Percentiles rank a stretch among this genome's conserved stretches.
phyloP scores from a whole-genome alignment of 768 basidiomycete species.

The Zangia roseola region DNA sequence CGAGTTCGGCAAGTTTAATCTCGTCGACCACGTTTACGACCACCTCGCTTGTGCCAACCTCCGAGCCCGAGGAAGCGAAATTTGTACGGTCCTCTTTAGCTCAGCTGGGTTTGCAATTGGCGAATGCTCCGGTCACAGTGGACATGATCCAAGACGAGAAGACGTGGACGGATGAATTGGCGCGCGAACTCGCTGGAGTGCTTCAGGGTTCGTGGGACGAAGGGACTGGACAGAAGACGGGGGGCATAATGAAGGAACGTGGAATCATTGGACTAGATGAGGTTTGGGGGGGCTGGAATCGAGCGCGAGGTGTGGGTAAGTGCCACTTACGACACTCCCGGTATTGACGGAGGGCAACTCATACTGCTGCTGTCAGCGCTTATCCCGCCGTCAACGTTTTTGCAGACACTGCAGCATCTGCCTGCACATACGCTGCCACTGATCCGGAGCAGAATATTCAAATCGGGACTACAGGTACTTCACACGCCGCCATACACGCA shows the following conservation, averaged over 20 bases:
- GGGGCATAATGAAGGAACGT: conserved; percentile 73
- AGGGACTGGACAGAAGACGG: conserved; percentile 13
- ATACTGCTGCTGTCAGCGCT: conserved; percentile 59
- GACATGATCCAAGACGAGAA: conserved; percentile 87
- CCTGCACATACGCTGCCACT: conserved; percentile 62
- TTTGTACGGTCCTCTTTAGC: conserved; percentile 87
- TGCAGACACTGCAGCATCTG: conserved; percentile 71
- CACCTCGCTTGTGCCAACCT: conserved; percentile 35
- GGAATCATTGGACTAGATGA: conserved; percentile 89
- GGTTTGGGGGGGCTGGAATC: conserved; percentile 95
- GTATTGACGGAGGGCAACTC: not conserved
- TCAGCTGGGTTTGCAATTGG: conserved; percentile 82
- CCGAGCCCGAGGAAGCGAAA: conserved; percentile 78
- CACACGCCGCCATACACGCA: conserved; percentile 79
- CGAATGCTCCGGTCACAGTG: conserved; percentile 77
- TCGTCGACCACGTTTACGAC: conserved; percentile 24
- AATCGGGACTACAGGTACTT: conserved; percentile 74
- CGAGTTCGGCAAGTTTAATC: conserved; percentile 21
- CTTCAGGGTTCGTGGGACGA: conserved; percentile 48
- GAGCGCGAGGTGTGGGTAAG: conserved; percentile 85
- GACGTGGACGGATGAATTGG: conserved; percentile 77
- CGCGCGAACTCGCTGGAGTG: conserved; percentile 75
- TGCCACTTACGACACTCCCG: not conserved
- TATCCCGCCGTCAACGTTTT: conserved; percentile 83
- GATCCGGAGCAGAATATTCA: conserved; percentile 65